Evolutionary conservation across 2,329 filamentous ascomycete species (phyloP).

Genomic region (Aspergillus sergii): DNA sequence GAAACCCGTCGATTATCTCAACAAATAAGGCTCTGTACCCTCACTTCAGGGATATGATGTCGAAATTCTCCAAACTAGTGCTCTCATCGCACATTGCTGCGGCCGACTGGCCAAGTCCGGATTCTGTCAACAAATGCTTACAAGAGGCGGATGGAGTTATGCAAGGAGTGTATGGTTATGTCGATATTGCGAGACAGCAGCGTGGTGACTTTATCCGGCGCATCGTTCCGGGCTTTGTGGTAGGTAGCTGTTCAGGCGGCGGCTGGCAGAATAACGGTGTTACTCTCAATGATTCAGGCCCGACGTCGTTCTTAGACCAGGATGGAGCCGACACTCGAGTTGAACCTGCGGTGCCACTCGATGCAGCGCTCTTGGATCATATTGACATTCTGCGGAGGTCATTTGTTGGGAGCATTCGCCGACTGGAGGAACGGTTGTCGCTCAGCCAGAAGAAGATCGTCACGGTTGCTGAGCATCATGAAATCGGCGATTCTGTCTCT

Average conservation of each 20-base stretch:
- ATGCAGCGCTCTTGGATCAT: conserved; percentile 75
- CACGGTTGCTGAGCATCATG: conserved; percentile 73
- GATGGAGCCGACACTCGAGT: conserved; percentile 75
- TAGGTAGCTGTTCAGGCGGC: conserved; percentile 79
- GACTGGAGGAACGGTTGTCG: conserved; percentile 80
- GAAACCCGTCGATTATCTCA: conserved; percentile 98
- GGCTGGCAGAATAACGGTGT: conserved; percentile 77
- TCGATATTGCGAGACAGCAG: conserved; percentile 91
- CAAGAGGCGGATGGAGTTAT: conserved; percentile 97
- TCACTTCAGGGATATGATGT: conserved; percentile 99
- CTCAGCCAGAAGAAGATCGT: conserved; percentile 83
- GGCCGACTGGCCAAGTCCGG: conserved; percentile 90
- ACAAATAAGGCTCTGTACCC: conserved; percentile 97
- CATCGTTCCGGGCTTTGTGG: conserved; percentile 90
- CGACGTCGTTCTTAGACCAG: conserved; percentile 75
- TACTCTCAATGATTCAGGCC: conserved; percentile 64
- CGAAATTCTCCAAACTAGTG: conserved; percentile 97
- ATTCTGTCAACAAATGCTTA: conserved; percentile 91
- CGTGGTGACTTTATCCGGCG: conserved; percentile 89
- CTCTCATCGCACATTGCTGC: conserved; percentile 97
- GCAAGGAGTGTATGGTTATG: conserved; percentile 91
- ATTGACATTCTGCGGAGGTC: conserved; percentile 84
- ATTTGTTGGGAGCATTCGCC: conserved; percentile 81
- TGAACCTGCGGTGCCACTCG: conserved; percentile 74
- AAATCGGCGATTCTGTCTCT: conserved; percentile 82